phyloP scores from a whole-genome alignment of 2,329 filamentous ascomycete genomes.

The Bipolaris gigantea region DNA sequence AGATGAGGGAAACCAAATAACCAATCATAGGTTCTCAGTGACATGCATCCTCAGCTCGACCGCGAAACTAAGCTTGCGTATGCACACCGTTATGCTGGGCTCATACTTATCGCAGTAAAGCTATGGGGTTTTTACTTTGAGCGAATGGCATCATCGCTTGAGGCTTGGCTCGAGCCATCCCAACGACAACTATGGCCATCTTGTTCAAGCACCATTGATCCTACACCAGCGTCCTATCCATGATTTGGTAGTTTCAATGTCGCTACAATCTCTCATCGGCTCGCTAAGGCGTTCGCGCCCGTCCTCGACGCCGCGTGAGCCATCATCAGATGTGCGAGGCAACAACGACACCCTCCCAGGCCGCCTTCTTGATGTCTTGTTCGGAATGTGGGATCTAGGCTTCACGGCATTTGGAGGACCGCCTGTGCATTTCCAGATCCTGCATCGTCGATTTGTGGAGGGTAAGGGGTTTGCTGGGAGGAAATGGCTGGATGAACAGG shows the following conservation, averaged over 20 bases:
- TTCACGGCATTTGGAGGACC: conserved; percentile 69
- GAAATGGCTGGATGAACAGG: conserved; percentile 70
- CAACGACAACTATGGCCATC: neutral
- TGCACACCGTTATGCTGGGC: conserved; percentile 4
- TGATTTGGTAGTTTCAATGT: conserved; percentile 6
- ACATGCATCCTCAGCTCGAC: neutral
- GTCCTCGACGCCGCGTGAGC: conserved; percentile 6
- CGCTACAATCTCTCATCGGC: conserved; percentile 26
- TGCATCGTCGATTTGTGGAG: conserved; percentile 64
- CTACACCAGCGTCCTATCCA: neutral
- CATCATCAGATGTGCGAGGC: conserved; percentile 3
- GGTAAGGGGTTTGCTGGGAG: conserved; percentile 53
- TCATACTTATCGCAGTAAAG: neutral
- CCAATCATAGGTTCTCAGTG: conserved; percentile 4
- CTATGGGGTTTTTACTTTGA: neutral
- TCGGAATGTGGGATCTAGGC: conserved; percentile 60
- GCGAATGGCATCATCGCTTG: neutral
- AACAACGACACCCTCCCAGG: conserved; percentile 26
- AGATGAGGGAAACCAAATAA: too few species aligned
- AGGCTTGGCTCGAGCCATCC: neutral
- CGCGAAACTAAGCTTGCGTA: neutral
- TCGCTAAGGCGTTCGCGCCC: conserved; percentile 24
- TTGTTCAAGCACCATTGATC: neutral
- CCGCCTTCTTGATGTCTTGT: conserved; percentile 33
- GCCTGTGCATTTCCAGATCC: conserved; percentile 70